These are phyloP conservation scores for Hemileccinum impolitum DNA, from an alignment of 768 basidiomycete genomes.

Conservation along the genomic window DNA sequence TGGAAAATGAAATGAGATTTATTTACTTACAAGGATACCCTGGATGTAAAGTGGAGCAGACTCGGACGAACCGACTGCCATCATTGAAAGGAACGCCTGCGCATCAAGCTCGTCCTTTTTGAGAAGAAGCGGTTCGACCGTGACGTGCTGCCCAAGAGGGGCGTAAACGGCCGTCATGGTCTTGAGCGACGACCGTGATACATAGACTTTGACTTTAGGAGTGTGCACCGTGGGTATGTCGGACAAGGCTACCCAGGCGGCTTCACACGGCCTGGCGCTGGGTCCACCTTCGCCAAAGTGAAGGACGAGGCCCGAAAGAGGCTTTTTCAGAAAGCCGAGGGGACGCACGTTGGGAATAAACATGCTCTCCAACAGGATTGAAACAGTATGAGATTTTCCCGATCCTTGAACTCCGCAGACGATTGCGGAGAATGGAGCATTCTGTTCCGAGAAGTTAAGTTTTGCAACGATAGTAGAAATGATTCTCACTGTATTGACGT, in stretches of 20 bases:
- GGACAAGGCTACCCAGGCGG: slow-evolving; percentile 54
- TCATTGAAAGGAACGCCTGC: slow-evolving; percentile 68
- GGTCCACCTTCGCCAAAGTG: slow-evolving; percentile 69
- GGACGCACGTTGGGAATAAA: slow-evolving; percentile 49
- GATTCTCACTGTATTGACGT: slow-evolving; percentile 59
- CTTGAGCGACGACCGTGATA: slow-evolving; percentile 56
- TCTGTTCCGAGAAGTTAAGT: slow-evolving; percentile 36
- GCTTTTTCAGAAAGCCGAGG: slow-evolving; percentile 50
- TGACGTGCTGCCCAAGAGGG: slow-evolving; percentile 46
- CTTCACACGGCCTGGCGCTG: slow-evolving; percentile 57
- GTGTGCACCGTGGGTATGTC: slow-evolving; percentile 31
- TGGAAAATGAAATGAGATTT: background rate
- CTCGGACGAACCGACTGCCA: slow-evolving; percentile 63
- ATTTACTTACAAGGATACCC: slow-evolving; percentile 51
- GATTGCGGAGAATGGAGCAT: slow-evolving; percentile 71
- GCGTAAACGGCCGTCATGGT: slow-evolving; percentile 59
- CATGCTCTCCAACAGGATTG: slow-evolving; percentile 68
- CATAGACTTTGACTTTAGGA: slow-evolving; percentile 46
- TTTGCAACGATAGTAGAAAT: background rate
- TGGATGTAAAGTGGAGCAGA: slow-evolving; percentile 69
- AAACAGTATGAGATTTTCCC: slow-evolving; percentile 71
- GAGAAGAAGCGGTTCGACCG: slow-evolving; percentile 54
- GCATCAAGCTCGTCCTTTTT: slow-evolving; percentile 63
- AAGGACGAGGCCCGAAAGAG: slow-evolving; percentile 61
- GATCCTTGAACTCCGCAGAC: slow-evolving; percentile 77